Evolutionary conservation across 176 grass and related monocot genomes (phyloP), one percentile per base, ranked within the genome.

Genomic region (Paspalum vaginatum): DNA sequence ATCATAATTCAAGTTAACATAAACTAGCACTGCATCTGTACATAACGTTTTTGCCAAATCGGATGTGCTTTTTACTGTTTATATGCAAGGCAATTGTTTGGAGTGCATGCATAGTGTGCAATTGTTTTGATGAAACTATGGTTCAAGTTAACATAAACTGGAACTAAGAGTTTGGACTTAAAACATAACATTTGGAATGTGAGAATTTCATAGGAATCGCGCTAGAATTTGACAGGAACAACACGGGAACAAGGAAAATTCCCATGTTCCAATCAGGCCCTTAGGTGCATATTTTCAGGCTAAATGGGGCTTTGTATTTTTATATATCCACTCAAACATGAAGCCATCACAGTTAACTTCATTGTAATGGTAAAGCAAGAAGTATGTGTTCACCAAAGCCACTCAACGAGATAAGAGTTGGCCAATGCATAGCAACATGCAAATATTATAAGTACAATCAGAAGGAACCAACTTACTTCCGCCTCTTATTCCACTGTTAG

Each of bases 401-500:
- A 45, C 8, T 45, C 44, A 1, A 46, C 45, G 5, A 70, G 27
- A 40, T 0, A 55, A 46, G 11, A 76, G 46, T 32, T 52, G 16
- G 11, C 8, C 0, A 20, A 42, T 43, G 21, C 11, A n/a, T 22
- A 38, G 50, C 9, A 70, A 77, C 69, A 57, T 47, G 8, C 11
- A 70, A 76, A 62, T 60, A 46, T 14, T 1, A 75, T 14, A 21
- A 47, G 16, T 53, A 68, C 13, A 11, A 60, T 25, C 40, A 56
- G 46, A 61, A 70, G 4, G 64, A 52, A 81, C 7, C 3, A 69
- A 85, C 89, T 83, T 86, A 97, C 94, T 93, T 80, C 94, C 91
- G 70, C 94, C 87, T 87, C 88, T 82, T 56, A 88, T 79, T 57
- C 91, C 91, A 65, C 86, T 93, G 81, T 91, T 93, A 83, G 87